Conservation (phyloP, 768 basidiomycete genomes). For the Russula earlei region DNA sequence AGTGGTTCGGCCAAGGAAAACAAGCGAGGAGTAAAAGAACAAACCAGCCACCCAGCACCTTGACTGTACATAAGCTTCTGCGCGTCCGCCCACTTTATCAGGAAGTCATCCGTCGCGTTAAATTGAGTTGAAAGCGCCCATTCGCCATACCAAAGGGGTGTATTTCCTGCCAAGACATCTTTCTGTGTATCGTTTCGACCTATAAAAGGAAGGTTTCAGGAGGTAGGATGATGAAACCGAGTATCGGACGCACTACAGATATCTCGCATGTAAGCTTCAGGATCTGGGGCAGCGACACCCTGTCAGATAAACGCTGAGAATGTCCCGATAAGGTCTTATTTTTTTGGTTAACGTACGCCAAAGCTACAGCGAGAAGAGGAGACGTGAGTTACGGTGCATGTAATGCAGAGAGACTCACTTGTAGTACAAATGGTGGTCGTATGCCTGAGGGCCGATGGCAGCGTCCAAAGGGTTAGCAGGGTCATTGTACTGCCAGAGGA, state of each 20-base stretch:
- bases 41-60: constrained; percentile 57
- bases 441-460: constrained; percentile 57
- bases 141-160: constrained; percentile 48
- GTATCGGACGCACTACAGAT: constrained; percentile 53
- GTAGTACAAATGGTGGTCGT: constrained; percentile 78
- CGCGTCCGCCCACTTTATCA: constrained; percentile 63
- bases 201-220: constrained; percentile 22
- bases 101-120: constrained; percentile 48
- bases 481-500: constrained; percentile 65
- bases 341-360: constrained; percentile 35
- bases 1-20: neutral
- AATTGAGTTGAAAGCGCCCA: constrained; percentile 61
- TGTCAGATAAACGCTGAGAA: constrained; percentile 23
- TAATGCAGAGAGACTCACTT: constrained; percentile 33
- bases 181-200: constrained; percentile 49
- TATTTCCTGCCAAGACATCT: constrained; percentile 36
- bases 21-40: constrained; percentile 20
- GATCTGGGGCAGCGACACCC: constrained; percentile 62
- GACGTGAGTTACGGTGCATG: neutral
- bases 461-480: constrained; percentile 65
- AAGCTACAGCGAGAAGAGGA: constrained; percentile 31
- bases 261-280: constrained; percentile 52
- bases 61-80: constrained; percentile 59
- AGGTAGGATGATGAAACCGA: neutral
- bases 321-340: neutral